Conservation (phyloP, 768 basidiomycete species). For the Leccinellum luteum region DNA sequence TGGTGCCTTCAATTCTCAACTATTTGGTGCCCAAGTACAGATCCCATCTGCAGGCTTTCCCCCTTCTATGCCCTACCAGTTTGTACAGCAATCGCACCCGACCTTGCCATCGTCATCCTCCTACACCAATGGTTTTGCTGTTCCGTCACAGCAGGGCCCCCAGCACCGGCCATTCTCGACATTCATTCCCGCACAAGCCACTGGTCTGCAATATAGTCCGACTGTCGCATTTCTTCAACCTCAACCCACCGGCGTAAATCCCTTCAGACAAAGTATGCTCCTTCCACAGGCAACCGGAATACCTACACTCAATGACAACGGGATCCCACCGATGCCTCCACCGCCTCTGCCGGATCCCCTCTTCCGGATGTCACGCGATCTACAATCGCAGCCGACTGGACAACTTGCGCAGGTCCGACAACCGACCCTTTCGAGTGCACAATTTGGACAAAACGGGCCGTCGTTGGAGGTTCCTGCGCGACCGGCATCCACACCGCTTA, state of each 20-base stretch:
- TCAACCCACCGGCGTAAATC: constrained; percentile 64
- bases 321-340: constrained; percentile 13
- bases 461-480: constrained; percentile 44
- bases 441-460: constrained; percentile 5
- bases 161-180: constrained; percentile 55
- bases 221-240: constrained; percentile 49
- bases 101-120: constrained; percentile 9
- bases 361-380: constrained; percentile 10
- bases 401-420: constrained; percentile 12
- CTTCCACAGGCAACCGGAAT: constrained; percentile 61
- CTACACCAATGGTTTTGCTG: constrained; percentile 22
- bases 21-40: constrained; percentile 43
- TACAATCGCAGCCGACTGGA: constrained; percentile 15
- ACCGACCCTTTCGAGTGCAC: constrained; percentile 1
- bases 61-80: constrained; percentile 43
- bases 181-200: constrained; percentile 55
- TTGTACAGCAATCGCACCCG: constrained; percentile 21
- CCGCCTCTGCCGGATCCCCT: background rate
- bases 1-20: constrained; percentile 42
- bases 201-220: constrained; percentile 43
- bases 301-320: constrained; percentile 40
- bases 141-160: constrained; percentile 36
- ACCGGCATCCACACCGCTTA: constrained; percentile 73
- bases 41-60: constrained; percentile 58
- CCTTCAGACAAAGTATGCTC: constrained; percentile 81